Conservation (phyloP, 2,329 filamentous ascomycete species). For the Cytospora leucostoma region DNA sequence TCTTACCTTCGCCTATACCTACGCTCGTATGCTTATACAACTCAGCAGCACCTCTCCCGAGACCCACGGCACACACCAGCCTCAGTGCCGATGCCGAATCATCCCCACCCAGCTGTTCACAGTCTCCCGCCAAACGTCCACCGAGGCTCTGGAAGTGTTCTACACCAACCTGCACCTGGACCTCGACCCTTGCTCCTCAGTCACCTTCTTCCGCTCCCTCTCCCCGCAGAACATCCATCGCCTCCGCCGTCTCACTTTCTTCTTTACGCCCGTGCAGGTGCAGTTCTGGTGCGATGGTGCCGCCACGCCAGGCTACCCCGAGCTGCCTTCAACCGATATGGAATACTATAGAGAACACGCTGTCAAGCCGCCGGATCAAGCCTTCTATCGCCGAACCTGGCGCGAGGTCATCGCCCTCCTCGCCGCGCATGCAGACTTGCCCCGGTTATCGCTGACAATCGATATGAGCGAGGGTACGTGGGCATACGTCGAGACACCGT, state of each 20-base stretch:
- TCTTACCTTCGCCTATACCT: neutral
- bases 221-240: neutral
- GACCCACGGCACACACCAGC: neutral
- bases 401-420: neutral
- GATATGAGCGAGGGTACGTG: neutral
- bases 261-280: conserved; percentile 3
- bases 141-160: conserved; percentile 1
- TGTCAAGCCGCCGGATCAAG: neutral
- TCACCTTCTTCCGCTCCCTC: conserved; percentile 7
- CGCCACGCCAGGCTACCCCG: neutral
- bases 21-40: neutral
- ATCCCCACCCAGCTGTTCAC: conserved; percentile 1
- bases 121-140: conserved; percentile 4
- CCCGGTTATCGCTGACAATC: neutral
- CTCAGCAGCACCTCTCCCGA: neutral
- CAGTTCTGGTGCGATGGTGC: conserved; percentile 5
- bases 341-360: neutral
- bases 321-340: neutral
- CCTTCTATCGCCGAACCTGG: neutral
- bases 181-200: neutral
- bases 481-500: neutral
- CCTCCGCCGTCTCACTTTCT: conserved; percentile 5
- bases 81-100: conserved; percentile 14
- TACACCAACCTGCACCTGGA: conserved; percentile 6
- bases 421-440: neutral